A percentile compares a stretch with the other conserved stretches of the same genome.
Conservation (phyloP, 1,139 yeast species). For the Yamadazyma triangularis region DNA sequence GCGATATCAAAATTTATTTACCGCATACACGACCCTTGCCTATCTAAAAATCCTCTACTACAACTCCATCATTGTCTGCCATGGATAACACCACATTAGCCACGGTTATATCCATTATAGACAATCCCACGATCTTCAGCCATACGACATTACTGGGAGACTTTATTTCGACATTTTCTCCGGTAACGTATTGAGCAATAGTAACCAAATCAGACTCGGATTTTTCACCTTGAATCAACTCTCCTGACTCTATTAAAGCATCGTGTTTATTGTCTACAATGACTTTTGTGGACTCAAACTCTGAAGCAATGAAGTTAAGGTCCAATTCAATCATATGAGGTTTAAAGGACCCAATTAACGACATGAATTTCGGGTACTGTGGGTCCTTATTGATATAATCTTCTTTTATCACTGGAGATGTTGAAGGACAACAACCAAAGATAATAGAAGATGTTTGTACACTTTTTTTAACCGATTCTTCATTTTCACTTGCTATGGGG, state of each 20-base stretch:
- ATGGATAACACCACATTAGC: slow-evolving; percentile 12
- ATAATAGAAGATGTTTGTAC: slow-evolving; percentile 36
- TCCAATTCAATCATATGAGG: slow-evolving; percentile 68
- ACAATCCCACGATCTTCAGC: slow-evolving; percentile 54
- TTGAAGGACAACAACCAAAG: slow-evolving; percentile 59
- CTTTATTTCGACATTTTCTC: slow-evolving; percentile 6
- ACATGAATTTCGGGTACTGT: slow-evolving; percentile 37
- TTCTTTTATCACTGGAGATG: slow-evolving; percentile 40
- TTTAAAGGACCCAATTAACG: slow-evolving; percentile 65
- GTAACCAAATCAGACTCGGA: slow-evolving; percentile 36
- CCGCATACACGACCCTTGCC: too few relatives aligned
- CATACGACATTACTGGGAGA: slow-evolving; percentile 29
- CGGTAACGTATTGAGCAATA: slow-evolving; percentile 30
- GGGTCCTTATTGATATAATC: slow-evolving; percentile 28
- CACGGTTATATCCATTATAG: slow-evolving; percentile 56
- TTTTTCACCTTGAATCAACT: slow-evolving; percentile 45
- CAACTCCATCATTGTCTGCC: background rate
- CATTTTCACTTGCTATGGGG: slow-evolving; percentile 19
- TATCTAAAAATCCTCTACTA: background rate
- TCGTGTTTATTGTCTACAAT: slow-evolving; percentile 60
- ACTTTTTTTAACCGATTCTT: slow-evolving; percentile 5
- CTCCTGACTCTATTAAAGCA: slow-evolving; percentile 61
- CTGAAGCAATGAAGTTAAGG: slow-evolving; percentile 30
- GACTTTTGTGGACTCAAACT: slow-evolving; percentile 27
- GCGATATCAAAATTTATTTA: too few relatives aligned